Conservation (phyloP, 1,284 basidiomycete species). For the Cystobasidium pallidum region DNA sequence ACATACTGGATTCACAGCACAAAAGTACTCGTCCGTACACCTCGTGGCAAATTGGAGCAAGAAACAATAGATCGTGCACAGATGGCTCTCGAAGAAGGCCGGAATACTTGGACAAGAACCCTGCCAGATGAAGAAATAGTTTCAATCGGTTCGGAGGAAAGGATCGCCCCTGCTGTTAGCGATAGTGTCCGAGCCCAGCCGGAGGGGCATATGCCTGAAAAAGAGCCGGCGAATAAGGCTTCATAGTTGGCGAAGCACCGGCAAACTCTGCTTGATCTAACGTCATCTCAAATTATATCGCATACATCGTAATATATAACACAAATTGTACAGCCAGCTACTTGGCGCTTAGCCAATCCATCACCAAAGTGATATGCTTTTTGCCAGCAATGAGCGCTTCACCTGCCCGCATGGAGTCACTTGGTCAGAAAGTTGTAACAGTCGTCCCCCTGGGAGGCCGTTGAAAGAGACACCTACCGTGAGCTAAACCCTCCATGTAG, state of each 20-base stretch:
- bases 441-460: no score
- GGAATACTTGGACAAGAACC: background rate
- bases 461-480: no score
- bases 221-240: background rate
- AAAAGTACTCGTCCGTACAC: slow-evolving; percentile 30
- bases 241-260: background rate
- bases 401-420: slow-evolving; percentile 61
- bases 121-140: slow-evolving; percentile 2
- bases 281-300: background rate
- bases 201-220: background rate
- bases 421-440: no score
- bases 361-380: slow-evolving; percentile 64
- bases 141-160: background rate
- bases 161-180: background rate
- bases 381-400: slow-evolving; percentile 68
- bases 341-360: slow-evolving; percentile 64
- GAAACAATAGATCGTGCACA: slow-evolving; percentile 29
- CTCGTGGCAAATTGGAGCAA: slow-evolving; percentile 13
- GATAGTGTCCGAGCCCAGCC: background rate
- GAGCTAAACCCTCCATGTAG: slow-evolving; percentile 69
- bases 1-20: slow-evolving; percentile 38
- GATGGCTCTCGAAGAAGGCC: slow-evolving; percentile 19
- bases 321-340: background rate
- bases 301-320: slow-evolving; percentile 9
- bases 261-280: background rate